phyloP scores from a whole-genome alignment of 108 stramenopile genomes.

The Fistulifera solaris region DNA sequence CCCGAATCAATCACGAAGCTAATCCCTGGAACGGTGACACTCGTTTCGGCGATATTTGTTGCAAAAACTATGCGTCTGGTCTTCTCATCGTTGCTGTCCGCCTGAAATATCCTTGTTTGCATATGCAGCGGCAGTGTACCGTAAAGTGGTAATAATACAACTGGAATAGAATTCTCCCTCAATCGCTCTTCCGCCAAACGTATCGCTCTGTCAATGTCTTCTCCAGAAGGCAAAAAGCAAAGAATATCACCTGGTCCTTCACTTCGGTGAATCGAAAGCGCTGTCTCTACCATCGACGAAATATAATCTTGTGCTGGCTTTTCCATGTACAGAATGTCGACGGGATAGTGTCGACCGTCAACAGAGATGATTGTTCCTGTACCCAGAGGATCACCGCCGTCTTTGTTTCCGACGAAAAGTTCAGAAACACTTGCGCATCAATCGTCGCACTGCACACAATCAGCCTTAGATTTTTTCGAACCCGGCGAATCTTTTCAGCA shows the following conservation, averaged over 20 bases:
- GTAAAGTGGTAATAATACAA: conserved; percentile 81
- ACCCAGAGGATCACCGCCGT: background rate
- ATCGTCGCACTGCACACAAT: conserved; percentile 96
- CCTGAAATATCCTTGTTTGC: conserved; percentile 66
- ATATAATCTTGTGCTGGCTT: conserved; percentile 78
- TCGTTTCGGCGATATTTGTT: conserved; percentile 93
- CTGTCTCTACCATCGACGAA: conserved; percentile 67
- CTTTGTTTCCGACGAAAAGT: conserved; percentile 64
- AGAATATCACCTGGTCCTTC: conserved; percentile 77
- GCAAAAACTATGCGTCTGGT: conserved; percentile 71
- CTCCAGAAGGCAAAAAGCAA: conserved; percentile 88
- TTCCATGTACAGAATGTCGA: conserved; percentile 77
- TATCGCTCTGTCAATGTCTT: conserved; percentile 84
- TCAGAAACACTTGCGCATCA: conserved; percentile 86
- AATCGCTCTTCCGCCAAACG: conserved; percentile 61
- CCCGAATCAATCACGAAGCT: conserved; percentile 93
- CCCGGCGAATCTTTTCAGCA: conserved; percentile 81
- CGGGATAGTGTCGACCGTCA: conserved; percentile 75
- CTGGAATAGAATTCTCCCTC: conserved; percentile 9
- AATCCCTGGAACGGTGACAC: conserved; percentile 78
- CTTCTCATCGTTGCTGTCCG: conserved; percentile 11
- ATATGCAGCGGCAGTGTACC: conserved; percentile 70
- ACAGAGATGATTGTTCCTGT: conserved; percentile 75
- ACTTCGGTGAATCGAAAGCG: conserved; percentile 36
- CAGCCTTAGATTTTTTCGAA: conserved; percentile 67